Evolutionary conservation across 805 yeast species (phyloP), one percentile per base, ranked within the genome.

Genomic region (Cephaloascus albidus): DNA sequence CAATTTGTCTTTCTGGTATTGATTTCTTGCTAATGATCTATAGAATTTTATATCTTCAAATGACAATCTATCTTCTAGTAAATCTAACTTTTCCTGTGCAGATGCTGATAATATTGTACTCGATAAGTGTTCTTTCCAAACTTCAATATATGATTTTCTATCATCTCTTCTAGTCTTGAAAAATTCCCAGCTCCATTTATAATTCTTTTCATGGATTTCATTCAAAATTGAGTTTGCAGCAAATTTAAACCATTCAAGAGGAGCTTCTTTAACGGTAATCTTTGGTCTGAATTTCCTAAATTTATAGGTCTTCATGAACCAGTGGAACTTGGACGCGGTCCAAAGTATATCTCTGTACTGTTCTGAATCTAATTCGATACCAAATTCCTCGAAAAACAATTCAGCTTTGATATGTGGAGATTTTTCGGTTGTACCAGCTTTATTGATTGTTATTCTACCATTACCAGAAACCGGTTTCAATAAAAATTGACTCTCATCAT

Each of bases 181-280:
- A 51, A 74, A 74, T 3, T 73, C 93, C 98, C 98, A 94, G 28
- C 87, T 78, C 94, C 96, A 85, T 50, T 74, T 76, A 48, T 78
- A 73, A 53, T 85, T 78, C 50, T 72, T 76, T 43, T 86, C 93
- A 50, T 85, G 95, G 32, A 93, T 80, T 53, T 88, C 96, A 41
- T 77, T 68, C 35, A 76, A 59, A 2, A 93, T 85, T 17, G 85
- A 79, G n/a, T 71, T 60, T 1, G 85, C 90, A 4, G 93, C 83
- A 55, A 85, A 93, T 43, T 64, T 57, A 50, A 93, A 76, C 98
- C 98, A 93, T 31, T 72, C 79, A 36, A 57, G 63, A 0, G 97
- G 95, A 45, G 79, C 73, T 33, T 86, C 86, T 17, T 52, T 45
- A 2, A 70, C 65, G 0, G 72, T n/a, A 3, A 49, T 49, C 36